Evolutionary conservation across 768 basidiomycete species (phyloP), one percentile per base, ranked within the genome.

Genomic region (Leccinum subtestaceum): DNA sequence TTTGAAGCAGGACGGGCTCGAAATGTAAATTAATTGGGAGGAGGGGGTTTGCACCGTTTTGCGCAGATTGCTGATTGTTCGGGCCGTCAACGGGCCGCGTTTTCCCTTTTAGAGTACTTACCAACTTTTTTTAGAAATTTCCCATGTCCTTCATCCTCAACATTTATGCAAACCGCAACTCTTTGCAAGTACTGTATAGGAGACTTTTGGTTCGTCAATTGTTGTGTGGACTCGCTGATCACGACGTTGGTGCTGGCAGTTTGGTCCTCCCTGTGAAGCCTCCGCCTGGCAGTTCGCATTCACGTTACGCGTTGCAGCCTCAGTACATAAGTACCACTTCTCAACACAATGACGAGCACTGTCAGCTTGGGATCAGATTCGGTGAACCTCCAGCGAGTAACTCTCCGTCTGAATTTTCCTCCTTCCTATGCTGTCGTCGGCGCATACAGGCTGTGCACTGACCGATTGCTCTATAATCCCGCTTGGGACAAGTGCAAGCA

Each of bases 401-500:
- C 78, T 1, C 70, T 80, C 10, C 81, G 91, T 29, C 80, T 96
- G 53, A 76, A 85, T 45, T 88, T 93, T 64, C 86, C 92, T 0
- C 91, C 94, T 0, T 86, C 87, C 3, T 97, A 95, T 70, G 85
- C 87, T 49, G 72, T 92, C 4, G 93, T 97, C 0, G 94, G 94
- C 0, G 81, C 86, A 17, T 95, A 95, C 72, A 78, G 94, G 29
- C 77, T 97, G 5, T 80, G 85, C 67, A 92, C 89, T 0, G 93
- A 95, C 71, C 77, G 81, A 46, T 74, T 73, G 12, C 75, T 96
- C 34, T 86, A 84, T 60, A 75, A 78, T 21, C 92, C 93, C 4
- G 86, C 88, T 8, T 93, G 94, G 91, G 76, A 89, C 67, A 95
- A 93, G 74, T 91, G 92, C 69, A 82, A 79, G 62, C 88, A 95